A percentile compares a stretch with the other conserved stretches of the same genome.
Conservation (phyloP, 805 yeast species). For the Lachancea sp. region DNA sequence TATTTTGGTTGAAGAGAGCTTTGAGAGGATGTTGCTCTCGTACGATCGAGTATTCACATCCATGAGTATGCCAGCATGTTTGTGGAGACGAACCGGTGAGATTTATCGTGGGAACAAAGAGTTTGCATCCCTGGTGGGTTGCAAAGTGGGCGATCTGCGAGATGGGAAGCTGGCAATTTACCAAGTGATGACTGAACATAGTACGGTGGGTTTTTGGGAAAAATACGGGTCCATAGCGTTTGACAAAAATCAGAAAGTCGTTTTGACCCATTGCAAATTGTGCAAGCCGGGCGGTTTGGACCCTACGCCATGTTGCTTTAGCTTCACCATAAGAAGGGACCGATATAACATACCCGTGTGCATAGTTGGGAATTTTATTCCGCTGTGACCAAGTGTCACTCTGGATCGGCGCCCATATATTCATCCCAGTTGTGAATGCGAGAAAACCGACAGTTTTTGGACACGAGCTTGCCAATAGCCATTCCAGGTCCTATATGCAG, state of each 20-base stretch:
- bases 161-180: constrained; percentile 90
- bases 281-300: constrained; percentile 76
- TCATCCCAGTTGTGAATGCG: constrained; percentile 1
- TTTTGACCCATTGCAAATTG: constrained; percentile 82
- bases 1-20: constrained; percentile 86
- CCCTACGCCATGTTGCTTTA: constrained; percentile 82
- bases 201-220: constrained; percentile 97
- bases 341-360: constrained; percentile 92
- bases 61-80: constrained; percentile 96
- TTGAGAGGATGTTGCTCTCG: constrained; percentile 87
- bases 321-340: constrained; percentile 89
- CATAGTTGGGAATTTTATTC: constrained; percentile 92
- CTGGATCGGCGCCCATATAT: neutral
- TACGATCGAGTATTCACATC: constrained; percentile 93
- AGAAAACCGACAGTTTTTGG: constrained; percentile 23
- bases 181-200: constrained; percentile 90
- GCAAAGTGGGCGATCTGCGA: constrained; percentile 79
- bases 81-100: constrained; percentile 96
- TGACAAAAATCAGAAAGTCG: constrained; percentile 93
- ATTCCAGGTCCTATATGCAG: constrained; percentile 31
- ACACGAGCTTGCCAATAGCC: constrained; percentile 26
- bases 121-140: constrained; percentile 89
- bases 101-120: constrained; percentile 93
- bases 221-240: constrained; percentile 94
- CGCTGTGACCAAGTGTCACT: constrained; percentile 38